phyloP scores from a whole-genome alignment of 2,329 filamentous ascomycete genomes.

The Graphilbum ipis-grandicollis region DNA sequence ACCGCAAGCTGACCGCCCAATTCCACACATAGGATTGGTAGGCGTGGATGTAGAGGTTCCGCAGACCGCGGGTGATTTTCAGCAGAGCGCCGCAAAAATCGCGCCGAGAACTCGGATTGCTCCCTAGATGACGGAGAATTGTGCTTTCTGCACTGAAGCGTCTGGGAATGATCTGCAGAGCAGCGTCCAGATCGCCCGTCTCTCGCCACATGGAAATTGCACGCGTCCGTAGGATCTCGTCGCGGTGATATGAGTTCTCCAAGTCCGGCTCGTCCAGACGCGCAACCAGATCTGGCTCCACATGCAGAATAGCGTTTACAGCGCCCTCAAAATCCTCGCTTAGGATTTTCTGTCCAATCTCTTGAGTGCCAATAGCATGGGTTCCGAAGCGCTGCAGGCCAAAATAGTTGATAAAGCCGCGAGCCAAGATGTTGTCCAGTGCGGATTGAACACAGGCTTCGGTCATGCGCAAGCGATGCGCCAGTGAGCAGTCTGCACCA shows the following conservation, averaged over 20 bases:
- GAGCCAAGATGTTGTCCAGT: conserved; percentile 47
- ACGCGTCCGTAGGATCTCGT: conserved; percentile 63
- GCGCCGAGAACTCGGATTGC: conserved; percentile 28
- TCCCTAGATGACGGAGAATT: conserved; percentile 60
- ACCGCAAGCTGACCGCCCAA: conserved; percentile 62
- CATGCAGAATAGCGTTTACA: conserved; percentile 59
- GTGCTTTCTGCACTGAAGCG: conserved; percentile 67
- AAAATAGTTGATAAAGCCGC: conserved; percentile 95
- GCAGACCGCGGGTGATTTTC: conserved; percentile 62
- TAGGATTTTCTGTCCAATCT: conserved; percentile 69
- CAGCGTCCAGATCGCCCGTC: conserved; percentile 38
- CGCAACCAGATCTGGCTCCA: conserved; percentile 37
- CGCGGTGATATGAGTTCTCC: conserved; percentile 37
- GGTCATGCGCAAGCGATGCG: conserved; percentile 24
- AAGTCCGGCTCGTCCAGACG: conserved; percentile 27
- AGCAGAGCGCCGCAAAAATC: conserved; percentile 73
- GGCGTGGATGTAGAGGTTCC: conserved; percentile 91
- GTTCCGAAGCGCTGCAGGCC: conserved; percentile 95
- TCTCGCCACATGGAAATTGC: conserved; percentile 61
- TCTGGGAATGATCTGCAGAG: conserved; percentile 52
- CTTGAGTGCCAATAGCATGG: conserved; percentile 70
- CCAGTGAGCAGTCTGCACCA: conserved; percentile 26
- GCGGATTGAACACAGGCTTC: conserved; percentile 36
- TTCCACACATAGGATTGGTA: conserved; percentile 97
- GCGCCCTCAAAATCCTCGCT: conserved; percentile 67